phyloP scores from a whole-genome alignment of 257 asterid species.

The Solanum chaucha region DNA sequence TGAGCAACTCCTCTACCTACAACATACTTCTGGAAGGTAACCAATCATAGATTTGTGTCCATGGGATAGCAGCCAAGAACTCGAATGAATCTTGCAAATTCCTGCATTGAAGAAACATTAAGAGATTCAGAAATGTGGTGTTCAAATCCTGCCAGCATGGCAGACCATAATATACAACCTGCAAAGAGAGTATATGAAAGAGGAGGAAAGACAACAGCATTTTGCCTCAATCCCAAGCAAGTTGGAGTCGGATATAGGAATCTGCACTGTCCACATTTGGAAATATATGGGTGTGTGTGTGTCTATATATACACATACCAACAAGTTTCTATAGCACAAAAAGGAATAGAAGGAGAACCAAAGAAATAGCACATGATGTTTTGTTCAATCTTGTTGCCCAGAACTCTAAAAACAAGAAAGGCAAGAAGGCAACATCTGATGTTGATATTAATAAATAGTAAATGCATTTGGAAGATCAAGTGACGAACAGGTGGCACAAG shows the following conservation, averaged over 20 bases:
- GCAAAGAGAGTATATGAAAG: neutral
- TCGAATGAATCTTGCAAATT: conserved; percentile 50
- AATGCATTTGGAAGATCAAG: neutral
- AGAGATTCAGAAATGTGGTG: neutral
- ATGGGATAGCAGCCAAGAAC: conserved; percentile 60
- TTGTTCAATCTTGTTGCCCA: neutral
- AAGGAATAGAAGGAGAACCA: neutral
- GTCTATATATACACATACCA: neutral
- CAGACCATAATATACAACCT: neutral
- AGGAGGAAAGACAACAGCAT: neutral
- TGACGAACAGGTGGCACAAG: neutral
- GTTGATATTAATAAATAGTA: neutral
- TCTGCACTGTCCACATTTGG: neutral
- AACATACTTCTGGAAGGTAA: neutral
- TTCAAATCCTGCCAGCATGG: neutral
- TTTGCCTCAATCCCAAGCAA: neutral
- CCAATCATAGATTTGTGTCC: conserved; percentile 23
- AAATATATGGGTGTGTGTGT: neutral
- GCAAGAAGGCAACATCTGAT: neutral
- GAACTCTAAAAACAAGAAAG: neutral
- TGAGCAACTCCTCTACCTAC: neutral
- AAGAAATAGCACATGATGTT: neutral
- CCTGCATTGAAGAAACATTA: conserved; percentile 15
- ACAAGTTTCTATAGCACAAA: neutral
- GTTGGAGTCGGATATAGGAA: neutral